Percentiles rank a stretch among this genome's conserved stretches.
Conservation (phyloP, 2,329 filamentous ascomycete genomes). For the Claviceps pusilla region DNA sequence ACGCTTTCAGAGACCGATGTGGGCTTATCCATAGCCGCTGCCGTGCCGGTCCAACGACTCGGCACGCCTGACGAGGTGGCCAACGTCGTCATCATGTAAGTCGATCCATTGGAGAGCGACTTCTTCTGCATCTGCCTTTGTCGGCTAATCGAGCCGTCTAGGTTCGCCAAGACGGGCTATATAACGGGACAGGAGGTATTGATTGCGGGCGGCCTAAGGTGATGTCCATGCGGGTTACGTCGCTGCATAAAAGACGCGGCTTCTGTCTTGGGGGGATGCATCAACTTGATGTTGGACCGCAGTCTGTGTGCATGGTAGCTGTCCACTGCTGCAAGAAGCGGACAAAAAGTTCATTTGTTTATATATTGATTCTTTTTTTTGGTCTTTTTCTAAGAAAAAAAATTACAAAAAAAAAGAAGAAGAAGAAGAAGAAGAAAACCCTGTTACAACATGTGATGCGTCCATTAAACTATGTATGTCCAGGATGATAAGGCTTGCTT, state of each 20-base stretch:
- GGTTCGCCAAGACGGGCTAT: slow-evolving; percentile 6
- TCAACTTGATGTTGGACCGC: not conserved
- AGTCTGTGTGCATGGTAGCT: not conserved
- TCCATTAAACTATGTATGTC: not conserved
- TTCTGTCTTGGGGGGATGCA: not conserved
- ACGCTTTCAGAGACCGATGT: slow-evolving; percentile 1
- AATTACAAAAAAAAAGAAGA: not conserved
- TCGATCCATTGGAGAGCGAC: not conserved
- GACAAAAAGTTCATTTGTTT: no score
- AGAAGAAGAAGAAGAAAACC: not conserved
- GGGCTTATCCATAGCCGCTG: slow-evolving; percentile 4
- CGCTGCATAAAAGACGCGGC: not conserved
- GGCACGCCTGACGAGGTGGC: slow-evolving; percentile 5
- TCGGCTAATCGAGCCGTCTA: not conserved
- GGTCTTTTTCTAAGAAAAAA: no score
- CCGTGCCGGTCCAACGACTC: slow-evolving; percentile 4
- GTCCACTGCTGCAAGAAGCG: not conserved
- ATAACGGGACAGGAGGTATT: slow-evolving; percentile 6
- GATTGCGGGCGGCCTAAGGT: slow-evolving; percentile 4
- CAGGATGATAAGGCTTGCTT: not conserved
- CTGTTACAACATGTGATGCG: not conserved
- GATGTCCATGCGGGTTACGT: not conserved
- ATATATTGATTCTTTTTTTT: no score
- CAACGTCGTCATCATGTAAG: slow-evolving; percentile 6
- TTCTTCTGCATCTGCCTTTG: no score